Evolutionary conservation across 176 grass and related monocot genomes (phyloP).

Genomic region (Triticum monococcum): DNA sequence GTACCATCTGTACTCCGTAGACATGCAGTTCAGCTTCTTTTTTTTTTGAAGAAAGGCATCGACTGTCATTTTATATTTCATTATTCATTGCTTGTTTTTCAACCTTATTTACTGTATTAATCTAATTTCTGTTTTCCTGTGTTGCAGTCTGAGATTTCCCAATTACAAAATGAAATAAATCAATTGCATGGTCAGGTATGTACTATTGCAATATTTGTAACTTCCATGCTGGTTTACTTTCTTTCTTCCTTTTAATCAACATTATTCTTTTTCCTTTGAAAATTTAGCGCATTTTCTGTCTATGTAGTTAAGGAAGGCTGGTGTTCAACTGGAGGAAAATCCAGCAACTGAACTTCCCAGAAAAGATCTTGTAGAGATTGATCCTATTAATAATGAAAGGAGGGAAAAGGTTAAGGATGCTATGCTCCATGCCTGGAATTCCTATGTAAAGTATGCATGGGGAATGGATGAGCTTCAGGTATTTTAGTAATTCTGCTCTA

Average conservation of each 20-base stretch:
- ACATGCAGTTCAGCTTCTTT: slow-evolving; percentile 18
- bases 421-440: slow-evolving; percentile 96
- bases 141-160: slow-evolving; percentile 70
- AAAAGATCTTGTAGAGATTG: slow-evolving; percentile 58
- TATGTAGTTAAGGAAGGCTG: slow-evolving; percentile 79
- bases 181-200: slow-evolving; percentile 88
- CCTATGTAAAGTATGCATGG: slow-evolving; percentile 93
- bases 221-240: neutral
- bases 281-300: slow-evolving; percentile 21
- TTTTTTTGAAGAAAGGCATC: neutral
- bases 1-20: slow-evolving; percentile 2
- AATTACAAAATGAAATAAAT: slow-evolving; percentile 60
- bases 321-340: slow-evolving; percentile 44
- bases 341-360: slow-evolving; percentile 20
- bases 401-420: slow-evolving; percentile 95
- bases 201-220: slow-evolving; percentile 15
- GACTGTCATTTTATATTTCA: neutral
- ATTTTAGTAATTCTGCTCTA: slow-evolving; percentile 19
- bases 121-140: slow-evolving; percentile 14
- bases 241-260: neutral
- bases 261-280: neutral
- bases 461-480: slow-evolving; percentile 99
- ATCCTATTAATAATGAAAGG: slow-evolving; percentile 70
- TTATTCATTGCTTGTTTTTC: neutral
- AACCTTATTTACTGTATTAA: slow-evolving; percentile 15